phyloP scores from a whole-genome alignment of 495 filamentous ascomycete genomes.

The Neurospora sp. region DNA sequence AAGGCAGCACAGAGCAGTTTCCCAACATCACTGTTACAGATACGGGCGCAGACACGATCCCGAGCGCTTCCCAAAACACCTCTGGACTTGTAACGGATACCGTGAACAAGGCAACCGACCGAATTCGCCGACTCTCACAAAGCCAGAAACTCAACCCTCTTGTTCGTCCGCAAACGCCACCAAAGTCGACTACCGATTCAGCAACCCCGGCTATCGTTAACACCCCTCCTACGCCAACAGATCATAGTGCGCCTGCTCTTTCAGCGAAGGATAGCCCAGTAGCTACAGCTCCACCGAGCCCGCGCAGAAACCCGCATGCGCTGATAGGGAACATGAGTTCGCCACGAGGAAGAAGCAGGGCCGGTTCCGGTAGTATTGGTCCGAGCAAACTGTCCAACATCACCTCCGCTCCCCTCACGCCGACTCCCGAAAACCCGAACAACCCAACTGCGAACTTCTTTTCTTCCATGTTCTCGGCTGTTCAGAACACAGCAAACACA shows the following conservation, averaged over 20 bases:
- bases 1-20: conserved; percentile 16
- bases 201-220: conserved; percentile 44
- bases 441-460: conserved; percentile 61
- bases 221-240: conserved; percentile 46
- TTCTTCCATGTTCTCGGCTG: conserved; percentile 81
- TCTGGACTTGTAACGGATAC: conserved; percentile 1
- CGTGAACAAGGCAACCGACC: conserved; percentile 4
- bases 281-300: conserved; percentile 15
- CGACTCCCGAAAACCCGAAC: conserved; percentile 48
- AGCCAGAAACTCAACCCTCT: conserved; percentile 29
- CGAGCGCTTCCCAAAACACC: neutral
- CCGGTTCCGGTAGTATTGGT: conserved; percentile 57
- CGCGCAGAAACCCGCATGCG: conserved; percentile 26
- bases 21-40: conserved; percentile 14
- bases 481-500: conserved; percentile 86
- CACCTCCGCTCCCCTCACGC: conserved; percentile 61
- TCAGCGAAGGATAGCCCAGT: neutral
- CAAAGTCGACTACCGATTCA: conserved; percentile 20
- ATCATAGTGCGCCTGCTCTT: conserved; percentile 13
- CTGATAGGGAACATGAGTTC: conserved; percentile 64
- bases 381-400: conserved; percentile 86
- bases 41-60: neutral
- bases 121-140: conserved; percentile 18
- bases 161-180: conserved; percentile 33
- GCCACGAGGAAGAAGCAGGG: conserved; percentile 32